phyloP scores from a whole-genome alignment of 352 stramenopile genomes.

The Globisporangium carolinianum region DNA sequence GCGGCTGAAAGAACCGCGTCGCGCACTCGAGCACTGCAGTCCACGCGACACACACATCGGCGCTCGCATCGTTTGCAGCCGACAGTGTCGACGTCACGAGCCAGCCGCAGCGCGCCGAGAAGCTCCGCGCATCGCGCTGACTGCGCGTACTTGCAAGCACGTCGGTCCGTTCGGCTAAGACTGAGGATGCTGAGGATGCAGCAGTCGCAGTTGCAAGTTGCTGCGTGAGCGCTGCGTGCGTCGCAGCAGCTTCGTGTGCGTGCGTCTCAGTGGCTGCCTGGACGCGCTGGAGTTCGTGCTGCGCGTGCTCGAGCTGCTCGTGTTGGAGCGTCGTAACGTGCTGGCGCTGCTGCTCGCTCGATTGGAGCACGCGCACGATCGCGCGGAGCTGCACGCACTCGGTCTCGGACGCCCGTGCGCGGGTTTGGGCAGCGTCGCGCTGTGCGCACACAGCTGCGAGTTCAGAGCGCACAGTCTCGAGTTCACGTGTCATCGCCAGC shows the following conservation, averaged over 20 bases:
- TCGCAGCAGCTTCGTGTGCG: no score
- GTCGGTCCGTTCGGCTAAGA: no score
- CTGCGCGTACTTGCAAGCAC: neutral
- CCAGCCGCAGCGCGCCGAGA: constrained; percentile 20
- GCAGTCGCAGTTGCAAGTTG: no score
- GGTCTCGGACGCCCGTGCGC: neutral
- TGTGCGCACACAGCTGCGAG: neutral
- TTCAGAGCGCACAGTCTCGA: constrained; percentile 1
- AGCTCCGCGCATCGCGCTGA: constrained; percentile 17
- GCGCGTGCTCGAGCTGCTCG: neutral
- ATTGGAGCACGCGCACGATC: constrained; percentile 2
- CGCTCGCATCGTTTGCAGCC: constrained; percentile 6
- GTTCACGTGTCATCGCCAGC: neutral
- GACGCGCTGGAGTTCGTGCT: neutral
- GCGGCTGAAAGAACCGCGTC: constrained; percentile 1
- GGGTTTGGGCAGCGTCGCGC: neutral
- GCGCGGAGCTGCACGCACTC: constrained; percentile 9
- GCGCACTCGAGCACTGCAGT: neutral
- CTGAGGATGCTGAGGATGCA: no score
- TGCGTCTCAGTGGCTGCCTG: constrained; percentile 1
- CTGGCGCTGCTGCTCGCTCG: constrained; percentile 3
- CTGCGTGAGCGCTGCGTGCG: constrained; percentile 5
- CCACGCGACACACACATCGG: constrained; percentile 12
- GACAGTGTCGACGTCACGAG: constrained; percentile 17
- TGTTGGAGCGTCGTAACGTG: constrained; percentile 1